These are phyloP conservation scores for Cordia subcordata DNA, from an alignment of 257 asterid species.

Conservation along the genomic window DNA sequence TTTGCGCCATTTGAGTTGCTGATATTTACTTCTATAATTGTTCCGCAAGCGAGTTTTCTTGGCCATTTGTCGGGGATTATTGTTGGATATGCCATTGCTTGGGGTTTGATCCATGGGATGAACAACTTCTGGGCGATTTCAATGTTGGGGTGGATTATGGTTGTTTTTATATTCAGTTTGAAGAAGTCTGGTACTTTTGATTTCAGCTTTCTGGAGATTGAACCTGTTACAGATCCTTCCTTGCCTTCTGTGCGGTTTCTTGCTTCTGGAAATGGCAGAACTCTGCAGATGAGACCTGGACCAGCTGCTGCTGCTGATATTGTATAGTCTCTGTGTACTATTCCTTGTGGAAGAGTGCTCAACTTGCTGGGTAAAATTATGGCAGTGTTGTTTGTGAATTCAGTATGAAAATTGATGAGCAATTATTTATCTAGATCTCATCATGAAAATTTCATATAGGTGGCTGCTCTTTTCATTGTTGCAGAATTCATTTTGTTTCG, in stretches of 20 bases:
- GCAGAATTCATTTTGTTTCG: neutral
- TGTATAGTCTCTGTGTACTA: constrained; percentile 42
- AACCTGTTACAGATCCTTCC: constrained; percentile 72
- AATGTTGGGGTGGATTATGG: constrained; percentile 70
- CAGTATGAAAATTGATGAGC: neutral
- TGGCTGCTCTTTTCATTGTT: neutral
- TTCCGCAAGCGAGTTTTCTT: constrained; percentile 93
- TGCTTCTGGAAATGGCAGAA: constrained; percentile 66
- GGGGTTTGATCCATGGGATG: constrained; percentile 97
- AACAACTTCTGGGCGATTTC: constrained; percentile 88
- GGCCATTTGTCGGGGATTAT: constrained; percentile 89
- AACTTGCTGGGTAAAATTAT: neutral
- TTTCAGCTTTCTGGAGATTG: constrained; percentile 78
- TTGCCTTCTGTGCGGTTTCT: constrained; percentile 74
- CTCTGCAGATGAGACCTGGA: constrained; percentile 54
- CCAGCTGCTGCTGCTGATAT: constrained; percentile 51
- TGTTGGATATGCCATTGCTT: constrained; percentile 79
- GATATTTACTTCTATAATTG: constrained; percentile 84
- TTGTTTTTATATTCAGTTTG: constrained; percentile 70
- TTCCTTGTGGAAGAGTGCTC: constrained; percentile 7
- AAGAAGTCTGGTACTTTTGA: constrained; percentile 75
- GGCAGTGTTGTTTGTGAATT: constrained; percentile 1
- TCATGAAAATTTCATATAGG: too few species aligned
- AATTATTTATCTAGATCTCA: neutral
- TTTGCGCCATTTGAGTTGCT: constrained; percentile 95